phyloP scores from a whole-genome alignment of 345 rosid species.

The Rhizophora mangle region DNA sequence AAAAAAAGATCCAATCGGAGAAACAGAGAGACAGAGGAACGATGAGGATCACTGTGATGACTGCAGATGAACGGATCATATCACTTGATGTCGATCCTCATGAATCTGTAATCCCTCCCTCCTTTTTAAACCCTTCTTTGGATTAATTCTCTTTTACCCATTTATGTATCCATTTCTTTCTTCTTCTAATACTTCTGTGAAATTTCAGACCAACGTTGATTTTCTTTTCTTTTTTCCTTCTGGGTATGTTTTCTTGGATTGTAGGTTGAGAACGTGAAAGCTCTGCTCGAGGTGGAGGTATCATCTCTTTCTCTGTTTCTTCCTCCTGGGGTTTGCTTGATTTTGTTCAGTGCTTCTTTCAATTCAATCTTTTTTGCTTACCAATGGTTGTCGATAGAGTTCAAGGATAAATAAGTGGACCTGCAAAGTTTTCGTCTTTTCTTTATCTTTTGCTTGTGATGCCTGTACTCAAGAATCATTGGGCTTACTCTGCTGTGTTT shows the following conservation, averaged over 20 bases:
- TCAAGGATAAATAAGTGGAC: too few species aligned
- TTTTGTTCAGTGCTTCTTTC: neutral
- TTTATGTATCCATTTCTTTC: neutral
- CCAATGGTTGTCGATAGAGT: neutral
- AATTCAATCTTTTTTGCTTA: neutral
- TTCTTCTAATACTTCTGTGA: neutral
- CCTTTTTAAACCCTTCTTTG: conserved; percentile 27
- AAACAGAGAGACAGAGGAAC: neutral
- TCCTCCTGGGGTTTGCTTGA: neutral
- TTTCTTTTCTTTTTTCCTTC: neutral
- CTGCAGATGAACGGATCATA: conserved; percentile 80
- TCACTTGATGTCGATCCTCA: conserved; percentile 76
- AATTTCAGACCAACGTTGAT: conserved; percentile 1
- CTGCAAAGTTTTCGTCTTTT: too few species aligned
- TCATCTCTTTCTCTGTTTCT: conserved; percentile 3
- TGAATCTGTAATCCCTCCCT: conserved; percentile 51
- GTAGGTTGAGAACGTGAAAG: conserved; percentile 94
- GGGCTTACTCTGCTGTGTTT: too few species aligned
- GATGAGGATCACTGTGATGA: conserved; percentile 94
- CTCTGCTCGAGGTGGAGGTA: conserved; percentile 97
- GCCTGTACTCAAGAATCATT: too few species aligned
- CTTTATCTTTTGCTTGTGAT: too few species aligned
- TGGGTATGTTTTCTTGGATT: conserved; percentile 4
- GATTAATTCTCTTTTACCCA: neutral
- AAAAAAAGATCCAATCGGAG: neutral